Conservation (phyloP, 2,329 filamentous ascomycete genomes). For the Colletotrichum caudatum region DNA sequence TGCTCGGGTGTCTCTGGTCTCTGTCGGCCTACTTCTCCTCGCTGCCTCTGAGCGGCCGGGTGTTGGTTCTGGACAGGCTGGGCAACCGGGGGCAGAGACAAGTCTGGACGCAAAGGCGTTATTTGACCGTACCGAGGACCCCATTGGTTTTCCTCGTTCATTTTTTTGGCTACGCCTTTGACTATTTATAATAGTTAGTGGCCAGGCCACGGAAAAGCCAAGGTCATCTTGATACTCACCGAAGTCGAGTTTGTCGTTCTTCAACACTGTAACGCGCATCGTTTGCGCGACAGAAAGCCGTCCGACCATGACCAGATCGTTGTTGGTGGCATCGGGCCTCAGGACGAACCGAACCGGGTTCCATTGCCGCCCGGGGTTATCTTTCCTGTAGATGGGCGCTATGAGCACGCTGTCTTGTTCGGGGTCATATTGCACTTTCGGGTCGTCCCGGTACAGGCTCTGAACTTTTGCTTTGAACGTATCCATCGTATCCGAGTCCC, state of each 20-base stretch:
- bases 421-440: conserved; percentile 9
- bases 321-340: conserved; percentile 44
- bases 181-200: conserved; percentile 15
- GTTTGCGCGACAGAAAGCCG: conserved; percentile 45
- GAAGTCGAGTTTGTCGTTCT: conserved; percentile 32
- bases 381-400: neutral
- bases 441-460: conserved; percentile 15
- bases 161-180: neutral
- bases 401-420: conserved; percentile 21
- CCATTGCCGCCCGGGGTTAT: neutral
- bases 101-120: conserved; percentile 14
- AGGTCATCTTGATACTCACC: conserved; percentile 8
- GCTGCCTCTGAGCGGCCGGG: neutral
- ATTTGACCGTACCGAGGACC: conserved; percentile 43
- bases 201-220: neutral
- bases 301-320: conserved; percentile 46
- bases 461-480: conserved; percentile 25
- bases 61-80: neutral
- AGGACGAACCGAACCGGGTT: conserved; percentile 39
- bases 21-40: neutral
- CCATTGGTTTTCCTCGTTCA: conserved; percentile 40
- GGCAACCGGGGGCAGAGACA: conserved; percentile 18
- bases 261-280: conserved; percentile 40
- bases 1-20: neutral
- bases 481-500: neutral